phyloP scores from a whole-genome alignment of 2,329 filamentous ascomycete species.

The Elsinoe necatrix region DNA sequence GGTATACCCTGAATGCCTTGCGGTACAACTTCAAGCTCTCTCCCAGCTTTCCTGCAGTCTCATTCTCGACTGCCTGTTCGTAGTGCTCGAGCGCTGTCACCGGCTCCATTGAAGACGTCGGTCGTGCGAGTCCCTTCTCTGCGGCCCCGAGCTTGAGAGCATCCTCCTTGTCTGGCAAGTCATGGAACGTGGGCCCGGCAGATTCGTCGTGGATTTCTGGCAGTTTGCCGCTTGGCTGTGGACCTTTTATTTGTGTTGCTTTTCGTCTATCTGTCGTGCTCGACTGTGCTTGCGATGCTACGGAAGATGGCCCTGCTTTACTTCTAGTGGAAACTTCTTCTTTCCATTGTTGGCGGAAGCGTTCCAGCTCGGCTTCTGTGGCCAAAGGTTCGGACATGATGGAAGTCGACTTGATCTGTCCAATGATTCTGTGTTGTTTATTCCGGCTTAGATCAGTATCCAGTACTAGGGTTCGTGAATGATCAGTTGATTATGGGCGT shows the following conservation, averaged over 20 bases:
- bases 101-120: conserved; percentile 42
- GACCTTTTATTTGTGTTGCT: conserved; percentile 1
- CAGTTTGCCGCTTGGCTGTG: not conserved
- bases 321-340: conserved; percentile 61
- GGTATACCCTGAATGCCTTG: conserved; percentile 73
- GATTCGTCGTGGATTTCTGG: conserved; percentile 28
- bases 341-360: conserved; percentile 77
- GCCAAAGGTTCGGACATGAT: conserved; percentile 18
- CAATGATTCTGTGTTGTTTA: too few relatives aligned
- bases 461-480: too few relatives aligned
- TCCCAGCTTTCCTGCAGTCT: conserved; percentile 73
- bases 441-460: too few relatives aligned
- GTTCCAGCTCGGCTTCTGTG: conserved; percentile 63
- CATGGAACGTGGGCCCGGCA: conserved; percentile 36
- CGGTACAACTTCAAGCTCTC: conserved; percentile 85
- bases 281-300: not conserved
- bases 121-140: conserved; percentile 33
- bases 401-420: not conserved
- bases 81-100: conserved; percentile 83
- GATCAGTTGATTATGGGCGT: not conserved
- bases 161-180: conserved; percentile 40
- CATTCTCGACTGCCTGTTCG: conserved; percentile 82
- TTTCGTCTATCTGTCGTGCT: not conserved
- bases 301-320: conserved; percentile 23
- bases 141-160: conserved; percentile 33